Evolutionary conservation across 176 grass and related monocot species (phyloP).

Genomic region (Eragrostis nindensis): DNA sequence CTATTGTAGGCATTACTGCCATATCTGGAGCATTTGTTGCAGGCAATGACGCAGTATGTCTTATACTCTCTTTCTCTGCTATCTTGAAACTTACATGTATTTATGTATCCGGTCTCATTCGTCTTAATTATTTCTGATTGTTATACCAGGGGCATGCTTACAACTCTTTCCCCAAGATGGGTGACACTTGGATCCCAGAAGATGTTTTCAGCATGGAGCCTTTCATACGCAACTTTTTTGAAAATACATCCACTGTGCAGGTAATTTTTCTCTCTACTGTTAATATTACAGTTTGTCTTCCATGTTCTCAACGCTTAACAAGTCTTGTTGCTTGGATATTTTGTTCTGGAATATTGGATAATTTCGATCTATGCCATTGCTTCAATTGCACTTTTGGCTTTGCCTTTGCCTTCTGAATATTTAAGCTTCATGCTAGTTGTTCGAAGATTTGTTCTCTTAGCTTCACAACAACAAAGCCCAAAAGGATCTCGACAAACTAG

Average conservation of each 20-base stretch:
- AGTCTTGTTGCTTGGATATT: not conserved
- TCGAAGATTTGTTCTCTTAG: not conserved
- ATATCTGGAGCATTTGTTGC: slow-evolving; percentile 96
- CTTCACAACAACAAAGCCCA: not conserved
- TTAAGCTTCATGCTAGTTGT: not conserved
- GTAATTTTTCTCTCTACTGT: slow-evolving; percentile 38
- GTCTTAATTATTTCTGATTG: slow-evolving; percentile 26
- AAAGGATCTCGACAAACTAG: no score
- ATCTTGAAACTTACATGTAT: slow-evolving; percentile 21
- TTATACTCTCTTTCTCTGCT: slow-evolving; percentile 39
- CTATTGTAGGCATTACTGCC: slow-evolving; percentile 81
- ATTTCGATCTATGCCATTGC: not conserved
- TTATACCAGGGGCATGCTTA: slow-evolving; percentile 87
- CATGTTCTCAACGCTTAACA: slow-evolving; percentile 7
- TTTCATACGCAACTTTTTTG: slow-evolving; percentile 85
- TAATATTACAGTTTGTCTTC: slow-evolving; percentile 5
- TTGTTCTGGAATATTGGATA: not conserved
- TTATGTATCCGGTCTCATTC: not conserved
- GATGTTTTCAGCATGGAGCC: slow-evolving; percentile 89
- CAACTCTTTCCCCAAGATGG: slow-evolving; percentile 99
- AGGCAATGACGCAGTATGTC: slow-evolving; percentile 89
- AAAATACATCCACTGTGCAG: slow-evolving; percentile 92
- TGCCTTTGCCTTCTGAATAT: not conserved
- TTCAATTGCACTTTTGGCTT: not conserved
- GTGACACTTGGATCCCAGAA: slow-evolving; percentile 94